Base-by-base conservation (phyloP, 306 rosid species). In the Echinosophora koreensis region DNA sequence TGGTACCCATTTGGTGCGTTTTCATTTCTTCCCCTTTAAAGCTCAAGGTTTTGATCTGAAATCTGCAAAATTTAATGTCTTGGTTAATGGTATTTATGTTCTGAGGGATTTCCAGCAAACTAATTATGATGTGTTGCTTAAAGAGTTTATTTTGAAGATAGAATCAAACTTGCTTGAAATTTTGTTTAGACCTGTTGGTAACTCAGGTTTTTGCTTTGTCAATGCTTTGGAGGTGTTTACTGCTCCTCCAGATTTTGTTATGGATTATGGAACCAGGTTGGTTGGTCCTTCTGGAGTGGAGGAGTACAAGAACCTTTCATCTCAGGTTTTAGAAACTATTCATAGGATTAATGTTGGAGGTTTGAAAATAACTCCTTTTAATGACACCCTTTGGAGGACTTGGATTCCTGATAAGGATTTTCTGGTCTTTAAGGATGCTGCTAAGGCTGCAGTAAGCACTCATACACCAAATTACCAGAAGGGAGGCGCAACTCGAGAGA, bases 301-400 rank as follows among this genome's bases (percentile, higher is more conserved):
- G 63, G 91, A 84, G 80, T 87, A 82, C 61, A 82, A 51, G 66
- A 86, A 89, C 44, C 86, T 95, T 67, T 86, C 96, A 49, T 88
- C 93, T 12, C 83, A 85, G 57, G 81, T 92, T 82, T 86, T 95
- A 27, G 99, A 95, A 87, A 90, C 97, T 54, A 63, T 92, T 70
- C 85, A 84, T 79, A 90, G 99, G 82, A 89, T 95, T 77, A 95
- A 95, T 83, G 96, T 91, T 68, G 98, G 99, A 71, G 99, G 99
- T 38, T 57, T 87, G 49, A 83, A 82, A 75, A 54, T 96, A 80
- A 96, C 97, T 14, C 98, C 99, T 69, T 89, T 91, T 34, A 96
- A 96, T 77, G 99, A 96, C 64, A 96, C 93, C 65, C 82, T 92
- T 73, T 92, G 98, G 99, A 91, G 99, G 84, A 88, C 90, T 70